A percentile compares a stretch with the other conserved stretches of the same genome.
Evolutionary conservation across 805 yeast genomes (phyloP).

Genomic region (Vanderwaltozyma polyspora): DNA sequence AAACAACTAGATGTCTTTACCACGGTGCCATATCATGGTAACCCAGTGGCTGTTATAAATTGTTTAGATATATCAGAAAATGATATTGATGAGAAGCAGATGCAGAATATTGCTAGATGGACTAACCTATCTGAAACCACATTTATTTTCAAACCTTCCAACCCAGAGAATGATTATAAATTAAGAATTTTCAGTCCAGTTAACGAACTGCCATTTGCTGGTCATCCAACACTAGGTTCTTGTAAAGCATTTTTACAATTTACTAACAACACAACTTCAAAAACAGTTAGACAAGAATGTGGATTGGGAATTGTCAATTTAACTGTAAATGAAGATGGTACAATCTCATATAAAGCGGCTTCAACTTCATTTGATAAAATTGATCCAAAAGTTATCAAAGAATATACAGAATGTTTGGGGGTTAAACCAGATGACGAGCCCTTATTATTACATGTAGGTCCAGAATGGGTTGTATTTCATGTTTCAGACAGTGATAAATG

Average conservation of each 20-base stretch:
- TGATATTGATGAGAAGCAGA: conserved; percentile 28
- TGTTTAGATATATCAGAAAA: conserved; percentile 11
- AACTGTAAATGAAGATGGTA: conserved; percentile 13
- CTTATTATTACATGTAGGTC: conserved; percentile 33
- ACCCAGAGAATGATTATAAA: conserved; percentile 33
- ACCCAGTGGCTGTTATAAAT: conserved; percentile 42
- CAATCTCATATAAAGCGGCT: conserved; percentile 24
- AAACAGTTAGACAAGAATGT: conserved; percentile 34
- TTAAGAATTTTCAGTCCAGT: conserved; percentile 40
- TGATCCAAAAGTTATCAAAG: conserved; percentile 3
- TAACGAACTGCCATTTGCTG: conserved; percentile 48
- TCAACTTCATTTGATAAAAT: conserved; percentile 10
- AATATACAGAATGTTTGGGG: conserved; percentile 7
- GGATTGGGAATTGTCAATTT: conserved; percentile 33
- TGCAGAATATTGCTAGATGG: conserved; percentile 45
- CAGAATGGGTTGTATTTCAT: conserved; percentile 34
- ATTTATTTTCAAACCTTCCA: conserved; percentile 35
- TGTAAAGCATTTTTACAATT: conserved; percentile 36
- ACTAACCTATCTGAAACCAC: conserved; percentile 52
- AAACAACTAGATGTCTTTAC: conserved; percentile 31
- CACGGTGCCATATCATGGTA: conserved; percentile 32
- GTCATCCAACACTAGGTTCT: conserved; percentile 52
- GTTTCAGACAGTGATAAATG: conserved; percentile 27
- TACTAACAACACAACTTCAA: conserved; percentile 14
- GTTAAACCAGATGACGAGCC: conserved; percentile 14